A percentile compares a stretch with the other conserved stretches of the same genome.
phyloP scores from a whole-genome alignment of 257 asterid species.

The Penstemon eatonii region DNA sequence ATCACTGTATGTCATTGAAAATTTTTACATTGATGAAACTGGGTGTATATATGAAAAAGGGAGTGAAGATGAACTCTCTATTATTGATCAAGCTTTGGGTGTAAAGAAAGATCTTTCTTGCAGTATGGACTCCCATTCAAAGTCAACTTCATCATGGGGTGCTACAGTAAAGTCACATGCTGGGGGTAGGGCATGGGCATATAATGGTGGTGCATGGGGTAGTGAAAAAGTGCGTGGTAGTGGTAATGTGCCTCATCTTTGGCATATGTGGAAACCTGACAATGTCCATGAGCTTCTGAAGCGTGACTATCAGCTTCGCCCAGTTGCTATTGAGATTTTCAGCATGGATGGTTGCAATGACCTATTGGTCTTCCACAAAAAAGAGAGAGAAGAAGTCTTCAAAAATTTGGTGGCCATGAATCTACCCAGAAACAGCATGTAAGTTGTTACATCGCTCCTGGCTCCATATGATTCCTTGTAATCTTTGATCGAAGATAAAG shows the following conservation, averaged over 20 bases:
- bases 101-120: constrained; percentile 91
- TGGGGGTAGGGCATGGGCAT: constrained; percentile 99
- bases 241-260: constrained; percentile 90
- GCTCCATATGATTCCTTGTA: constrained; percentile 20
- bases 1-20: constrained; percentile 86
- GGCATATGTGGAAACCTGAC: constrained; percentile 99
- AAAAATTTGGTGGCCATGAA: constrained; percentile 92
- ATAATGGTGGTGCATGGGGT: constrained; percentile 99
- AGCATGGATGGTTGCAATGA: constrained; percentile 99
- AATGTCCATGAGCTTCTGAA: constrained; percentile 95
- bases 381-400: constrained; percentile 95
- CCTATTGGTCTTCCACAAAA: constrained; percentile 93
- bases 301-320: constrained; percentile 99
- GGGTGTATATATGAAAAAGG: constrained; percentile 92
- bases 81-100: constrained; percentile 97
- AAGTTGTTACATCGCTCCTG: constrained; percentile 40
- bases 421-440: constrained; percentile 99
- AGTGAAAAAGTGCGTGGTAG: constrained; percentile 79
- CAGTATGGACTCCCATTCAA: constrained; percentile 80
- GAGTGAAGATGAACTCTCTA: constrained; percentile 88
- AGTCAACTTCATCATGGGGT: constrained; percentile 87
- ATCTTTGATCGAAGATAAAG: not conserved
- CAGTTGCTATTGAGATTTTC: constrained; percentile 95
- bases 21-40: constrained; percentile 85
- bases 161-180: constrained; percentile 64